Base-by-base conservation (phyloP, 768 basidiomycete species). In the Podaxis pistillaris region DNA sequence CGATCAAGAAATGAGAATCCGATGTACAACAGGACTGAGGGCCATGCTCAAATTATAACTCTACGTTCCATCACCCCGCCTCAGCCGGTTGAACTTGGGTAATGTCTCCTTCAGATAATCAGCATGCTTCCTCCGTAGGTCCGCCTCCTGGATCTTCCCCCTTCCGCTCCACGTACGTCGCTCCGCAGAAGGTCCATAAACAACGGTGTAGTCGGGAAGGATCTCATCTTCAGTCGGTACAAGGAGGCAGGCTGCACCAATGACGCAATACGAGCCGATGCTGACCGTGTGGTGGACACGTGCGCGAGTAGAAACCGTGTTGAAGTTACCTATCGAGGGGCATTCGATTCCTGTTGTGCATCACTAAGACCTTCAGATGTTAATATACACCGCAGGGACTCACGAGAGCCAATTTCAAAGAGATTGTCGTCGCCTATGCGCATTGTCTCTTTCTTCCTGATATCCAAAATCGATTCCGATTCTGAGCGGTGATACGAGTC, bases 341-440 rank as follows among this genome's bases (percentile, higher is more conserved):
- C 84, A 89, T 75, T 98, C 96, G 51, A 98, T 83, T 36, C 94
- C 94, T 97, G 38, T 46, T 19, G 17, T n/a, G 58, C 24, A 63
- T 38, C 13, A 17, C 22, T 58, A 36, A 36, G 5, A n/a, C 9
- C 36, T 33, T n/a, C 2, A n/a, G 28, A 9, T 6, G 22, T 46
- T 19, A 51, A 41, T 53, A 28, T 19, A 36, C 24, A 33, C 46
- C 47, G 38, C 40, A 47, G 12, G 41, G 17, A 86, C 92, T 65
- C 70, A 96, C 96, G 89, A 73, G 90, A 93, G 22, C 91, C 93
- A 58, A 97, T 93, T 76, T 97, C 94, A 69, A 99, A 96, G 62
- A 95, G 78, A 73, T 98, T 98, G 64, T 92, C 87, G 72, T 96
- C 89, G 4, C 96, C 96, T 53, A 99, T 94, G 19, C 88, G 86